Percentiles rank a stretch among this genome's conserved stretches.
phyloP scores from a whole-genome alignment of 495 filamentous ascomycete genomes.

The Echria macrotheca region DNA sequence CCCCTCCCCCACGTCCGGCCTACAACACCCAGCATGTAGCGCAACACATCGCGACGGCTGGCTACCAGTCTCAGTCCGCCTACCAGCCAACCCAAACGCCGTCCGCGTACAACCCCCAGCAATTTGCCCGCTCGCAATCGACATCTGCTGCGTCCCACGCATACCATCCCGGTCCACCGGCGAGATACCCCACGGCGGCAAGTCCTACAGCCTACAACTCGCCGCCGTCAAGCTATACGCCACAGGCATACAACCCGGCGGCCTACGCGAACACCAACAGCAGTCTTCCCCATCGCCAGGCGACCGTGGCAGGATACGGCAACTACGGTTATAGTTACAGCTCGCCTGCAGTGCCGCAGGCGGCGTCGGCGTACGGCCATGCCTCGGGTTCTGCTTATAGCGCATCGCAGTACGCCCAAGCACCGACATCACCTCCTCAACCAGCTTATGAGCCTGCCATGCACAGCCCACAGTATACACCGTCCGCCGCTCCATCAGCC shows the following conservation, averaged over 20 bases:
- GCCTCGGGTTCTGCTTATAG: constrained; percentile 25
- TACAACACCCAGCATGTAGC: constrained; percentile 44
- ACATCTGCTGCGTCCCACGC: constrained; percentile 40
- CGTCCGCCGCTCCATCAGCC: constrained; percentile 14
- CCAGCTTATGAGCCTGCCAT: constrained; percentile 31
- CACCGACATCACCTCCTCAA: constrained; percentile 27
- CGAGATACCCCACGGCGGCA: constrained; percentile 28
- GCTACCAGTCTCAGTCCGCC: constrained; percentile 55
- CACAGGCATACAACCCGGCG: constrained; percentile 46
- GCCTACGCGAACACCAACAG: constrained; percentile 38
- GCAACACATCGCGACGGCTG: constrained; percentile 48
- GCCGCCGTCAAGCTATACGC: constrained; percentile 32
- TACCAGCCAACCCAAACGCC: constrained; percentile 52
- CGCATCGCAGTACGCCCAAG: constrained; percentile 23
- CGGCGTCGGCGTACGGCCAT: constrained; percentile 31
- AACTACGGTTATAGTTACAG: constrained; percentile 37
- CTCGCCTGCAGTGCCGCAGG: constrained; percentile 30
- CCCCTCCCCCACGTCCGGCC: constrained; percentile 33
- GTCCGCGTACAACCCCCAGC: constrained; percentile 74
- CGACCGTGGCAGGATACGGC: constrained; percentile 39
- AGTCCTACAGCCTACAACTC: constrained; percentile 29
- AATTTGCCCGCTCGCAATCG: constrained; percentile 64
- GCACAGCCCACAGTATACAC: constrained; percentile 31
- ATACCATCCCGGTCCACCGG: constrained; percentile 34
- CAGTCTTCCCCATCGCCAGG: constrained; percentile 37